These are phyloP conservation scores for Dactylellina leptospora DNA, from an alignment of 2,329 filamentous ascomycete genomes.

Conservation along the genomic window DNA sequence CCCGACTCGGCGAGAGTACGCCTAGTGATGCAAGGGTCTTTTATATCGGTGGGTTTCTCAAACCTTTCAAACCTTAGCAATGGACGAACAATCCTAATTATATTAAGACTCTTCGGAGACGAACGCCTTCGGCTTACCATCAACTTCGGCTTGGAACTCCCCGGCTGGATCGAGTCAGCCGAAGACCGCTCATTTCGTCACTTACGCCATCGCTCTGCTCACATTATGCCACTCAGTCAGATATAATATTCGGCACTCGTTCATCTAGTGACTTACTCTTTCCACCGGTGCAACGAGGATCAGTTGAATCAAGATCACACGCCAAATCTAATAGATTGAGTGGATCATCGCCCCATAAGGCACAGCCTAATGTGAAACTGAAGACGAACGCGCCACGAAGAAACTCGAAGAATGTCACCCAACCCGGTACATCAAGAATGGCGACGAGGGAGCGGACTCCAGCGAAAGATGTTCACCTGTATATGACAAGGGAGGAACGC, in stretches of 20 bases:
- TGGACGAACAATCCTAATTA: neutral
- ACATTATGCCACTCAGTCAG: conserved; percentile 34
- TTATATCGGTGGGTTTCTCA: conserved; percentile 29
- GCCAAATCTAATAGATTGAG: neutral
- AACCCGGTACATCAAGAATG: neutral
- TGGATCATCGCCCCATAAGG: neutral
- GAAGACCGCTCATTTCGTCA: neutral
- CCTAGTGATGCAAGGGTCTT: conserved; percentile 32
- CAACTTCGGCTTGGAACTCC: conserved; percentile 4
- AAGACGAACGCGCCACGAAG: neutral
- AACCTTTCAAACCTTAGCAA: no score
- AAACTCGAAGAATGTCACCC: neutral
- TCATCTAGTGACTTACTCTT: conserved; percentile 22
- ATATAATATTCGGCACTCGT: neutral
- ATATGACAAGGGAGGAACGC: conserved; percentile 26
- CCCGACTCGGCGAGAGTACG: no score
- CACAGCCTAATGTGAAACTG: neutral
- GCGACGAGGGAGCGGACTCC: neutral
- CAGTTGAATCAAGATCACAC: neutral
- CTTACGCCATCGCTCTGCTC: neutral
- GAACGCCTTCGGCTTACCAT: conserved; percentile 12
- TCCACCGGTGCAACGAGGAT: conserved; percentile 1
- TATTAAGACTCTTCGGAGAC: conserved; percentile 18
- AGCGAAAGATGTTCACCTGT: conserved; percentile 31
- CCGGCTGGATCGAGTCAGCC: neutral